A percentile compares a stretch with the other conserved stretches of the same genome.
Conservation (phyloP, 345 rosid species). For the Salix caprea region DNA sequence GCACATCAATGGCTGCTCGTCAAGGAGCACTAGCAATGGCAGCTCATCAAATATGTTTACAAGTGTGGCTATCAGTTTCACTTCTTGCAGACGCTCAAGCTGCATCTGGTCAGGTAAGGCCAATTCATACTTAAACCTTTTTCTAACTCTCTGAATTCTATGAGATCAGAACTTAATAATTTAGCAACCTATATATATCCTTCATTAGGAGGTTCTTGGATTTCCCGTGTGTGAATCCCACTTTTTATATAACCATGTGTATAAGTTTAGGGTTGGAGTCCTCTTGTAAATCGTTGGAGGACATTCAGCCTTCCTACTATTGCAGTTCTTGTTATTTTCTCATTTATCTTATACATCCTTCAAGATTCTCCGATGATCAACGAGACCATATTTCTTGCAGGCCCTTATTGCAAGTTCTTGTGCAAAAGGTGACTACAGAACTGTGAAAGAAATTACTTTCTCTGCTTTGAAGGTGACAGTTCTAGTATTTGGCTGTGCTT, state of each 20-base stretch:
- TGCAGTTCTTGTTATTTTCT: neutral
- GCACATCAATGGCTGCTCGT: slow-evolving; percentile 42
- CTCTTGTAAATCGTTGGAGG: too few relatives aligned
- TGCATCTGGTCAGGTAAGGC: slow-evolving; percentile 32
- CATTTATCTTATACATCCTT: neutral
- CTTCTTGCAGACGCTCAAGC: slow-evolving; percentile 43
- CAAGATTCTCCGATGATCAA: neutral
- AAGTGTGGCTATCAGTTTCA: slow-evolving; percentile 37
- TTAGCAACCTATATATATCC: too few relatives aligned
- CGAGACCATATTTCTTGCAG: slow-evolving; percentile 18
- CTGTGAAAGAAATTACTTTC: slow-evolving; percentile 34
- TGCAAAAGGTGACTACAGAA: slow-evolving; percentile 32
- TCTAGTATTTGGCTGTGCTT: neutral
- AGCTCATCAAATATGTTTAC: slow-evolving; percentile 41
- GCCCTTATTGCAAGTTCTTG: slow-evolving; percentile 45
- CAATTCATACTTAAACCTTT: too few relatives aligned
- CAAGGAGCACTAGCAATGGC: slow-evolving; percentile 40
- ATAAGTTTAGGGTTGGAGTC: too few relatives aligned
- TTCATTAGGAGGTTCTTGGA: too few relatives aligned
- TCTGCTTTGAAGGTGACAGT: slow-evolving; percentile 33
- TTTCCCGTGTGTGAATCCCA: too few relatives aligned
- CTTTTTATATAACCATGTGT: too few relatives aligned
- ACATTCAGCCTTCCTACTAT: neutral
- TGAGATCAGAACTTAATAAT: too few relatives aligned
- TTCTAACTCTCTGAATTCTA: too few relatives aligned